These are phyloP conservation scores for Euphorbia pulcherrima DNA, from an alignment of 345 rosid species.

Conservation along the genomic window DNA sequence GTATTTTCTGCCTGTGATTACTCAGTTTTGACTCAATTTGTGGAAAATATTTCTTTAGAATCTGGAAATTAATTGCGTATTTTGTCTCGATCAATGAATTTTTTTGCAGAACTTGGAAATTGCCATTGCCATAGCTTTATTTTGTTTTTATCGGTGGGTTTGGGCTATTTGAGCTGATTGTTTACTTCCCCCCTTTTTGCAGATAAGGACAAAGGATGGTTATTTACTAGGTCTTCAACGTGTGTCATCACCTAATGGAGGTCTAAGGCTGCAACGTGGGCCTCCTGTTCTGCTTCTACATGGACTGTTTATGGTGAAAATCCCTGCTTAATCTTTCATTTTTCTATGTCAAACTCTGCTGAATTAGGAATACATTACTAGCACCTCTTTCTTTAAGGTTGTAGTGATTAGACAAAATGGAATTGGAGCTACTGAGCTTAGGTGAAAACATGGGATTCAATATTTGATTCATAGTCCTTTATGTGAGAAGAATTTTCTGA, in stretches of 20 bases:
- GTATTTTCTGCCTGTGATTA: not conserved
- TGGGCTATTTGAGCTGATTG: not conserved
- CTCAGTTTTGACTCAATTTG: not conserved
- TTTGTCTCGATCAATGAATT: not conserved
- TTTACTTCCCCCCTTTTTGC: not conserved
- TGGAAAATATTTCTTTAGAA: not conserved
- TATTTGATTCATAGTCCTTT: not conserved
- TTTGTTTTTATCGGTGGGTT: not conserved
- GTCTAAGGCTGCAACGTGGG: constrained; percentile 27
- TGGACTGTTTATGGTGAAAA: constrained; percentile 80
- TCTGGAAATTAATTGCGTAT: not conserved
- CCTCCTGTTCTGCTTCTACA: constrained; percentile 86
- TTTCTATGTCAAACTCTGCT: not conserved
- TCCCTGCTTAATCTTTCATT: not conserved
- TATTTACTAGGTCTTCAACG: constrained; percentile 75
- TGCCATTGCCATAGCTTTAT: too few species aligned
- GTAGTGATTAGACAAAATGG: not conserved
- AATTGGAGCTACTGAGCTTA: not conserved
- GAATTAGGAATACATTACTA: not conserved
- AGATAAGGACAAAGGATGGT: constrained; percentile 84
- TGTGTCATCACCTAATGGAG: constrained; percentile 43
- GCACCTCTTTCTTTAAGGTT: not conserved
- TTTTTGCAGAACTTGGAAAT: not conserved
- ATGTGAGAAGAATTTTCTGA: not conserved
- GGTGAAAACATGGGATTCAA: not conserved